Evolutionary conservation across 352 stramenopile species (phyloP).

Genomic region (Phytophthora cajani): DNA sequence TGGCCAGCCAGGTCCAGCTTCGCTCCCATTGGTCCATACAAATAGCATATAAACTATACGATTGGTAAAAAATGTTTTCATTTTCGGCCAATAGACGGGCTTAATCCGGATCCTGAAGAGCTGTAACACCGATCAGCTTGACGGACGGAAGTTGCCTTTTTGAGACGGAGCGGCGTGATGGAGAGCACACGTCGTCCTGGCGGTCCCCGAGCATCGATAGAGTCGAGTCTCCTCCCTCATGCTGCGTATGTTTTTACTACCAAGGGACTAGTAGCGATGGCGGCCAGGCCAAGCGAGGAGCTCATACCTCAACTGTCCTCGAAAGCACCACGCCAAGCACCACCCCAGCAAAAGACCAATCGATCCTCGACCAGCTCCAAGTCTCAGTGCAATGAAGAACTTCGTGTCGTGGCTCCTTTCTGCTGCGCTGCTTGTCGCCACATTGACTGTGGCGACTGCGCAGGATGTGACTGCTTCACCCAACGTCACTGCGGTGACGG

Average conservation of each 20-base stretch:
- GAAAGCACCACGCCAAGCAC: conserved; percentile 5
- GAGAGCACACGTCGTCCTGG: conserved; percentile 16
- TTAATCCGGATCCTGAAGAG: conserved; percentile 7
- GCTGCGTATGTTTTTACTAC: conserved; percentile 12
- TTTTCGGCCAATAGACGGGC: conserved; percentile 24
- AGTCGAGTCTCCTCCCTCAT: conserved; percentile 29
- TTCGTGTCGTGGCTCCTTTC: conserved; percentile 8
- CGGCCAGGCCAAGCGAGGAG: not conserved
- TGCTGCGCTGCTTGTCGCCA: conserved; percentile 10
- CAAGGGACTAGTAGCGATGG: not conserved
- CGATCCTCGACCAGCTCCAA: not conserved
- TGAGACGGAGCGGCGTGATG: conserved; percentile 28
- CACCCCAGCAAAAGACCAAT: conserved; percentile 6
- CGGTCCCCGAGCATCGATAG: conserved; percentile 22
- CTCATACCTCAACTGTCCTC: conserved; percentile 39
- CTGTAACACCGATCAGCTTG: not conserved
- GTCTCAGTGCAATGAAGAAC: conserved; percentile 21
- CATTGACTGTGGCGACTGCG: conserved; percentile 7
- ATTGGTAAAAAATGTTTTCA: not conserved
- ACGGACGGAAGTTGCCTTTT: conserved; percentile 23
- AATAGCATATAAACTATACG: not conserved
- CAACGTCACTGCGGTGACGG: conserved; percentile 7
- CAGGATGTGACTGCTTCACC: conserved; percentile 23
- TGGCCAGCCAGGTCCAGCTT: conserved; percentile 36
- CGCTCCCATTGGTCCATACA: conserved; percentile 32